Evolutionary conservation across 2,329 filamentous ascomycete species (phyloP), one percentile per base, ranked within the genome.

Genomic region (Hymenoscyphus infarciens): DNA sequence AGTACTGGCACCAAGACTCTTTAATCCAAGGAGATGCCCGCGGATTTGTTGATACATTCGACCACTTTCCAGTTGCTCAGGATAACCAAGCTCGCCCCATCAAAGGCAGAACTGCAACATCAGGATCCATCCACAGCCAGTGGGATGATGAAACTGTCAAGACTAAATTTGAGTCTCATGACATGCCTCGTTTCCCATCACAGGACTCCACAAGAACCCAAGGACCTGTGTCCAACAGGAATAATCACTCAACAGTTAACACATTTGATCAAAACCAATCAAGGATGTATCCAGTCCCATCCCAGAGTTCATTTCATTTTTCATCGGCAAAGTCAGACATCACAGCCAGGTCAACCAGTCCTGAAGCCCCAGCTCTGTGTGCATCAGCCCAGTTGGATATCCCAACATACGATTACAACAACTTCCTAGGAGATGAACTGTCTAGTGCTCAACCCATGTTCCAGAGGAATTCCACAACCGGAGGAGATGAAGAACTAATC

Each of bases 1-100:
- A 74, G 72, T 72, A 75, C 72, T 72, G 70, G 53, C 65, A 70
- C 60, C 69, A 67, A 59, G 69, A 68, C 57, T 59, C 69, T 62
- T 56, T 64, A 64, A 64, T 66, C 64, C 66, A 68, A 57, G 67
- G 65, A 69, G 39, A 64, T 67, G 45, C 64, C 64, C 70, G 69
- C 27, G 71, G 70, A 70, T 69, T 70, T 69, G 61, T 65, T 68
- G 68, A 73, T 68, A 62, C 63, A 59, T 68, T 65, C 65, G 63
- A 64, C 62, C 64, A 66, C 45, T 67, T 69, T 58, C 58, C 64
- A 60, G 57, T 62, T 55, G n/a, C 65, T 60, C 66, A 70, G 61
- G 70, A 70, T 61, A 42, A 55, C 57, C 66, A 68, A 39, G 60
- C 64, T 33, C 60, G 61, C 56, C 68, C 65, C 61, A 62, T 62